These are phyloP conservation scores for Pseudofabraea citricarpa DNA, from an alignment of 2,329 filamentous ascomycete genomes.

Conservation along the genomic window DNA sequence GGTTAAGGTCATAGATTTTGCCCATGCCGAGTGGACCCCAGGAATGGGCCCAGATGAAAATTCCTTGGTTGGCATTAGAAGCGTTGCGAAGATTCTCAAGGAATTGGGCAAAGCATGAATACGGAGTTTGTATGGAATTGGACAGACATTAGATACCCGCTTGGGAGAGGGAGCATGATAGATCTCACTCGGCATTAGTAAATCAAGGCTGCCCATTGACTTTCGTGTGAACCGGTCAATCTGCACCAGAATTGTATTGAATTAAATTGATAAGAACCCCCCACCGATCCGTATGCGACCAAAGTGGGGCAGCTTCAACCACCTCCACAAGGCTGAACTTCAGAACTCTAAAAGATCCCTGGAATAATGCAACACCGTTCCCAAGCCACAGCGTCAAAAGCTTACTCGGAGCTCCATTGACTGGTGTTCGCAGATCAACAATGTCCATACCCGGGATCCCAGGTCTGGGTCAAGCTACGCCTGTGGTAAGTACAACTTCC, in stretches of 20 bases:
- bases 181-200: too few species aligned
- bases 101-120: constrained; percentile 31
- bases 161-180: constrained; percentile 11
- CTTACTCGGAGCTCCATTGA: background rate
- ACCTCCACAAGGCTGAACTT: constrained; percentile 14
- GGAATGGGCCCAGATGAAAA: constrained; percentile 87
- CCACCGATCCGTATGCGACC: too few species aligned
- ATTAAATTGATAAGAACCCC: too few species aligned
- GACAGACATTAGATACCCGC: constrained; percentile 17
- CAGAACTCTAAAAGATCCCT: background rate
- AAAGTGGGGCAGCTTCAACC: too few species aligned
- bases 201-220: too few species aligned
- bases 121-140: constrained; percentile 1
- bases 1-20: constrained; percentile 93
- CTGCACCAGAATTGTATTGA: too few species aligned
- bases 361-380: background rate
- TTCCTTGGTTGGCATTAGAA: constrained; percentile 67
- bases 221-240: too few species aligned
- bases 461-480: constrained; percentile 64
- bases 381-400: constrained; percentile 4
- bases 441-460: constrained; percentile 78
- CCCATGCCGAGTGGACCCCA: constrained; percentile 77
- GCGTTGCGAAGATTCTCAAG: constrained; percentile 65
- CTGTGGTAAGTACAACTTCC: constrained; percentile 40
- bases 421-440: constrained; percentile 1